A percentile compares a stretch with the other conserved stretches of the same genome.
Evolutionary conservation across 805 yeast species (phyloP).

Genomic region (Starmerella etchellsii): DNA sequence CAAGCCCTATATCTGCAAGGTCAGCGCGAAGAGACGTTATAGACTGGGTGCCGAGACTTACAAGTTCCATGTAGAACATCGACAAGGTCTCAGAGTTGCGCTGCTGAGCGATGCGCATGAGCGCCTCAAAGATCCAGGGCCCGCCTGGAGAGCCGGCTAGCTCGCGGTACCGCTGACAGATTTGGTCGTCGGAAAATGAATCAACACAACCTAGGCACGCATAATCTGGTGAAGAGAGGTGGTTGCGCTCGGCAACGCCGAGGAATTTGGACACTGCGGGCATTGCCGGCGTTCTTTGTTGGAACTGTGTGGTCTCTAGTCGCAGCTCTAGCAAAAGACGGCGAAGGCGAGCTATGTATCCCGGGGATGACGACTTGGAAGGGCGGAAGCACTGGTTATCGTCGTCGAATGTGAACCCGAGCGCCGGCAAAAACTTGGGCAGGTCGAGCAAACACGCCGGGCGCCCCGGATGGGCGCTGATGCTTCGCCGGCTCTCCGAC

Average conservation of each 20-base stretch:
- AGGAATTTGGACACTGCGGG: slow-evolving; percentile 6
- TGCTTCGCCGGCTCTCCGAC: slow-evolving; percentile 3
- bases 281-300: slow-evolving; percentile 1
- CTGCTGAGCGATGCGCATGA: slow-evolving; percentile 38
- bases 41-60: slow-evolving; percentile 42
- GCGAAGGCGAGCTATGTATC: slow-evolving; percentile 4
- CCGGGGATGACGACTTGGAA: slow-evolving; percentile 2
- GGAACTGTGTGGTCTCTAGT: slow-evolving; percentile 2
- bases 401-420: slow-evolving; percentile 18
- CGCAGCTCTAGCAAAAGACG: slow-evolving; percentile 9
- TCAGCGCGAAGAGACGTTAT: slow-evolving; percentile 36
- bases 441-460: slow-evolving; percentile 9
- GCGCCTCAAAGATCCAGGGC: slow-evolving; percentile 47
- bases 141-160: slow-evolving; percentile 22
- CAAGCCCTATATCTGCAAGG: slow-evolving; percentile 27
- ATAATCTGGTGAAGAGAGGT: slow-evolving; percentile 16
- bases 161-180: slow-evolving; percentile 37
- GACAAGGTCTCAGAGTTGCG: slow-evolving; percentile 38
- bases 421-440: slow-evolving; percentile 17
- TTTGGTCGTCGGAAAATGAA: slow-evolving; percentile 31
- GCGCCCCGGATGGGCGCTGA: slow-evolving; percentile 1
- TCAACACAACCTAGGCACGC: slow-evolving; percentile 15
- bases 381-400: slow-evolving; percentile 11
- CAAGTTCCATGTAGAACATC: slow-evolving; percentile 34
- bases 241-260: neutral